A percentile compares a stretch with the other conserved stretches of the same genome.
These are phyloP conservation scores for Rhynchospora tenuis DNA, from an alignment of 176 grass and related monocot species.

Conservation along the genomic window DNA sequence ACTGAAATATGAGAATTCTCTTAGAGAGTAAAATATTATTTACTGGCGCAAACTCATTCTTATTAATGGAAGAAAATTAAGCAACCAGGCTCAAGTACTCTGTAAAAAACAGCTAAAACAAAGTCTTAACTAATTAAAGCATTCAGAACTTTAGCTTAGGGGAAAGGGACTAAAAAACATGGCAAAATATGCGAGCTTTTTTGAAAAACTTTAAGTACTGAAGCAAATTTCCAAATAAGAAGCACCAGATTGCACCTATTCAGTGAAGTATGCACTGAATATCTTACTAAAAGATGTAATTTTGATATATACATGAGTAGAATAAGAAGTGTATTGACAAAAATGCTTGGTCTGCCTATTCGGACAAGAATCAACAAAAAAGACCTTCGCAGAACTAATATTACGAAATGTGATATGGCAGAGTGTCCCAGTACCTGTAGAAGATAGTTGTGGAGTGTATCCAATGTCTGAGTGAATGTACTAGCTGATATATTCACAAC, in stretches of 20 bases:
- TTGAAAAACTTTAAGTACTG: not conserved
- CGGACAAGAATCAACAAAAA: not conserved
- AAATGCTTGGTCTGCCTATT: not conserved
- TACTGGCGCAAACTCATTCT: not conserved
- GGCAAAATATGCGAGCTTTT: not conserved
- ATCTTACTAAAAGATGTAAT: not conserved
- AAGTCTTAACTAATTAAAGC: not conserved
- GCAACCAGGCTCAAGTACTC: not conserved
- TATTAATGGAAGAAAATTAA: not conserved
- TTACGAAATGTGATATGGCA: not conserved
- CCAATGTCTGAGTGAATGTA: conserved; percentile 90
- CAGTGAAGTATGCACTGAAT: not conserved
- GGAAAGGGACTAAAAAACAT: not conserved
- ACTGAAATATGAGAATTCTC: conserved; percentile 21
- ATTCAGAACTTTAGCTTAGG: not conserved
- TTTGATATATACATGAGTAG: not conserved
- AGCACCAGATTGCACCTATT: not conserved
- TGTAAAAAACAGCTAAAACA: not conserved
- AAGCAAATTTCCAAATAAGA: not conserved
- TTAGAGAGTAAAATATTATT: not conserved
- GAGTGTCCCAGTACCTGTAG: conserved; percentile 56
- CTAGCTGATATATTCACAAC: conserved; percentile 87
- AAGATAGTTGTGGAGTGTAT: conserved; percentile 86
- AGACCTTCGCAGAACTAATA: not conserved
- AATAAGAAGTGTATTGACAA: not conserved